Base-by-base conservation (phyloP, 1,284 basidiomycete species). In the Polyporus tsugae region DNA sequence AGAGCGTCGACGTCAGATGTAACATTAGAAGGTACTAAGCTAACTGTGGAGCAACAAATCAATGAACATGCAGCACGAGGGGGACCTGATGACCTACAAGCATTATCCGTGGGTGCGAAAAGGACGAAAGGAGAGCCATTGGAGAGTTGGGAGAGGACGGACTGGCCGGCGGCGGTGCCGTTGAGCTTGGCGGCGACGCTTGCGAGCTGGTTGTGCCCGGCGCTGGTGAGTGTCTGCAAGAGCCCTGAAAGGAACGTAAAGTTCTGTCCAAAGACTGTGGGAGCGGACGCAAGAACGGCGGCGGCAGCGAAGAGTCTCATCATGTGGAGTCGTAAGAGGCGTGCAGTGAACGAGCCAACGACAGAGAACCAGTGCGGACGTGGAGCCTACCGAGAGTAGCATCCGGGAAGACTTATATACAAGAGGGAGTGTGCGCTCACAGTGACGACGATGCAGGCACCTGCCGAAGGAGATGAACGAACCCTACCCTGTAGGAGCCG, bases 61-160 rank as follows among this genome's bases (percentile, higher is more conserved):
- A 42, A 11, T 33, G 25, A 6, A 6, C 36, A 58, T 65, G 39
- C 2, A 15, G 4, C 36, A 39, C 1, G 22, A 46, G 5, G 11
- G 6, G 6, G 3, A 36, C 6, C 52, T n/a, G 11, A 15, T 9
- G 6, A 73, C 77, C 68, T 71, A 87, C 85, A 80, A 13, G 87
- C 86, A 5, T 76, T 72, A 71, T 89, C 84, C 62, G 78, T 81
- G 1, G 87, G 87, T 0, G 82, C 84, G 73, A 88, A 88, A 1
- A 89, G 66, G 0, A 84, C 82, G 67, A 79, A 83, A 33, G 82
- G 69, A 0, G 63, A 65, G 60, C 78, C 82, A 65, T 70, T 80
- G 2, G 80, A 78, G 35, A 89, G 76, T 59, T 80, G 72, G 4
- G 75, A 66, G 29, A 90, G 77, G 11, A 90, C 72, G n/a, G 76